Evolutionary conservation across 495 filamentous ascomycete species (phyloP).

Genomic region (Penicillium paxilli): DNA sequence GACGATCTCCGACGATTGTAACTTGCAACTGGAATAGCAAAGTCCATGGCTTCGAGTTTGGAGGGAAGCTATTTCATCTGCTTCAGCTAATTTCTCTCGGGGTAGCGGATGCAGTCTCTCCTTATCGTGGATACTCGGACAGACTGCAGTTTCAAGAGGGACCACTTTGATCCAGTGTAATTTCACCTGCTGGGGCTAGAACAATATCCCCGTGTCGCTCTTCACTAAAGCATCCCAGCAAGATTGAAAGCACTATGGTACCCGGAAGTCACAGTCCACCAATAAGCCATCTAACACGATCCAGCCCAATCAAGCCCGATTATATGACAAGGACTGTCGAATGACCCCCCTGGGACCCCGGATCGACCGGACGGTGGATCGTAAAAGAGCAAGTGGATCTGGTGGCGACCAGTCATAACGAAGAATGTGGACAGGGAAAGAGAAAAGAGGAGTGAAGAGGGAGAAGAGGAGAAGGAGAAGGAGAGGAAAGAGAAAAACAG

Average conservation of each 20-base stretch:
- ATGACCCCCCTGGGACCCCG: conserved; percentile 19
- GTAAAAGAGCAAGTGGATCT: conserved; percentile 4
- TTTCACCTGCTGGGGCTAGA: neutral
- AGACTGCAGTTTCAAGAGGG: conserved; percentile 8
- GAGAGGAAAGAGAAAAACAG: neutral
- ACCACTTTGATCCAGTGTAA: conserved; percentile 1
- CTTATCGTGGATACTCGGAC: neutral
- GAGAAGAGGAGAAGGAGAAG: neutral
- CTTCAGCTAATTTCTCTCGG: too few species aligned
- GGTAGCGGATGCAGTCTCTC: neutral
- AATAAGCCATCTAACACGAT: conserved; percentile 6
- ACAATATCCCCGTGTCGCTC: too few species aligned
- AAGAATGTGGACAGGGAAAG: too few species aligned
- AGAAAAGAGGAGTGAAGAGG: neutral
- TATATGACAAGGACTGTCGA: neutral
- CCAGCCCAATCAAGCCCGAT: too few species aligned
- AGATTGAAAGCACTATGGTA: neutral
- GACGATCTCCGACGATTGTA: neutral
- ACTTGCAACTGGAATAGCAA: neutral
- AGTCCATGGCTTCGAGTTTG: neutral
- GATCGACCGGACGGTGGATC: conserved; percentile 31
- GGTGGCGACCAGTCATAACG: conserved; percentile 23
- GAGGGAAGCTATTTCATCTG: too few species aligned
- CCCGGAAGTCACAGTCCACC: conserved; percentile 22
- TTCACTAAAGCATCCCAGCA: too few species aligned